Conservation (phyloP, 768 basidiomycete genomes). For the Gyrodon lividus region DNA sequence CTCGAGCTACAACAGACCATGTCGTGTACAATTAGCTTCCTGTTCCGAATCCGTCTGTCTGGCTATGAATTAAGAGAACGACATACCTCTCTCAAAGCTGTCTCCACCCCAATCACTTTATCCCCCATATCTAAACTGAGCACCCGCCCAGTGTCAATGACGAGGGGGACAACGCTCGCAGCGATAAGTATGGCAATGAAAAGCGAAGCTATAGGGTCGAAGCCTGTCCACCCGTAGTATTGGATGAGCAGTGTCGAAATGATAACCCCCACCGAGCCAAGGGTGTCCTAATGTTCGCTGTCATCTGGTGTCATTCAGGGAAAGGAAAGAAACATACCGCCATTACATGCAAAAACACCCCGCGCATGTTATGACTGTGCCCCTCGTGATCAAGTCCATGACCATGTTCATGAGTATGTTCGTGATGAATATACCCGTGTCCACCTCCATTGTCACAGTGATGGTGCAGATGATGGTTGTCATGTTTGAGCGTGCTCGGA, state of each 20-base stretch:
- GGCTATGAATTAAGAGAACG: background rate
- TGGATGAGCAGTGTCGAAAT: conserved; percentile 94
- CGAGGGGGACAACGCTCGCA: conserved; percentile 92
- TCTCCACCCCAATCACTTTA: conserved; percentile 50
- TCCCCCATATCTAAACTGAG: conserved; percentile 84
- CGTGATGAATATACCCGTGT: conserved; percentile 47
- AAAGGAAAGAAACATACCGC: conserved; percentile 53
- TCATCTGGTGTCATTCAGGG: conserved; percentile 7
- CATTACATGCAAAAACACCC: conserved; percentile 97
- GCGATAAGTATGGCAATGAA: conserved; percentile 96
- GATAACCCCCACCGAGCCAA: conserved; percentile 97
- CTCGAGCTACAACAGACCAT: conserved; percentile 48
- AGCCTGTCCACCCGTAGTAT: conserved; percentile 97
- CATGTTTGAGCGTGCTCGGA: conserved; percentile 46
- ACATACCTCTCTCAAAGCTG: conserved; percentile 64
- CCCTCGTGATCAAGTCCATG: conserved; percentile 67
- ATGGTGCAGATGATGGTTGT: conserved; percentile 39
- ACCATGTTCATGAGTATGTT: conserved; percentile 43
- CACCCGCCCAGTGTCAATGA: conserved; percentile 89
- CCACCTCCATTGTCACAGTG: conserved; percentile 19
- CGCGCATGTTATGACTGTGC: conserved; percentile 98
- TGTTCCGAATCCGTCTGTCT: no score
- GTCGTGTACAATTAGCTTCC: background rate
- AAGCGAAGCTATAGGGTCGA: conserved; percentile 95
- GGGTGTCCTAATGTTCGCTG: conserved; percentile 63